Evolutionary conservation across 1,284 basidiomycete genomes (phyloP).

Genomic region (Rhodotorula sp.): DNA sequence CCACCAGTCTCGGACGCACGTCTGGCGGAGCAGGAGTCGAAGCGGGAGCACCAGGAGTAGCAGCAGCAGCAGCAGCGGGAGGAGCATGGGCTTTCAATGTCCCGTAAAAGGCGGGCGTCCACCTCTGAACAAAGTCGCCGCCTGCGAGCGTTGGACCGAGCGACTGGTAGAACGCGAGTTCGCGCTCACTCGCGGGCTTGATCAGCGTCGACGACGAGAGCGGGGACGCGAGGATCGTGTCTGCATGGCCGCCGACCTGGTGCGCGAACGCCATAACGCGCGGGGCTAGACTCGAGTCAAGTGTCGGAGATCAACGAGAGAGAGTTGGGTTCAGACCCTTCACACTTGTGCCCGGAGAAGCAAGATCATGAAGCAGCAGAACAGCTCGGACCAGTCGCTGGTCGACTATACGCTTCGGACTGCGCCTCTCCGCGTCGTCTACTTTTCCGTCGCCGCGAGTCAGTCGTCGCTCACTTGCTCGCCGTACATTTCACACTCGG

Average conservation of each 20-base stretch:
- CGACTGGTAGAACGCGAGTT: slow-evolving; percentile 77
- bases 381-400: neutral
- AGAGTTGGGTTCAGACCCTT: neutral
- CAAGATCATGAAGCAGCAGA: neutral
- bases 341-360: neutral
- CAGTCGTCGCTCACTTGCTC: slow-evolving; percentile 4
- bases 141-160: slow-evolving; percentile 54
- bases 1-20: slow-evolving; percentile 45
- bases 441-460: slow-evolving; percentile 15
- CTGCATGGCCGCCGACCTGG: slow-evolving; percentile 87
- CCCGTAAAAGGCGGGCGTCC: slow-evolving; percentile 69
- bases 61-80: neutral
- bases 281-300: too few species aligned
- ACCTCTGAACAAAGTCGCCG: slow-evolving; percentile 44
- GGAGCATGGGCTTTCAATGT: slow-evolving; percentile 60
- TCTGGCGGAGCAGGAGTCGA: slow-evolving; percentile 5
- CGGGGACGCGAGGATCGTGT: slow-evolving; percentile 55
- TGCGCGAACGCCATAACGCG: slow-evolving; percentile 51
- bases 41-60: neutral
- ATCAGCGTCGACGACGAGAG: slow-evolving; percentile 67
- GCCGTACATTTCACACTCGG: neutral
- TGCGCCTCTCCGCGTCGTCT: slow-evolving; percentile 31
- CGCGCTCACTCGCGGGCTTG: slow-evolving; percentile 72
- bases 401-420: slow-evolving; percentile 36
- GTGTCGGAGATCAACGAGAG: neutral